Percentiles rank a stretch among this genome's conserved stretches.
Evolutionary conservation across 805 yeast genomes (phyloP).

Genomic region (Cyberlindnera maritima): DNA sequence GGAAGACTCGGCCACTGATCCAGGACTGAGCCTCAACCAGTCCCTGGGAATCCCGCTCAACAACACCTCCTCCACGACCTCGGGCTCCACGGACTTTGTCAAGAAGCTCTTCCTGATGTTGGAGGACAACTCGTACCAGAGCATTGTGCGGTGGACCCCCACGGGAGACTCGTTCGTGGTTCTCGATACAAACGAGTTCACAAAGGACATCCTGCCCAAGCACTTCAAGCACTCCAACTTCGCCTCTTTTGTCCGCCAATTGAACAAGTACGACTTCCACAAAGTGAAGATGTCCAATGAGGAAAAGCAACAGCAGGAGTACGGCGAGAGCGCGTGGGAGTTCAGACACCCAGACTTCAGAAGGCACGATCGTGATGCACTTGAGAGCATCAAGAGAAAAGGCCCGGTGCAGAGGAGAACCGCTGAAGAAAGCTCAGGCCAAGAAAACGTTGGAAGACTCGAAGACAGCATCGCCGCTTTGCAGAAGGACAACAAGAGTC

Average conservation of each 20-base stretch:
- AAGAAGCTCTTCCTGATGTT: slow-evolving; percentile 80
- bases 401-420: slow-evolving; percentile 57
- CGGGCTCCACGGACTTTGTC: slow-evolving; percentile 74
- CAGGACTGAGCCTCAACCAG: slow-evolving; percentile 12
- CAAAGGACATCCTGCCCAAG: slow-evolving; percentile 81
- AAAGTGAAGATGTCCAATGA: slow-evolving; percentile 78
- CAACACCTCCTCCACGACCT: slow-evolving; percentile 27
- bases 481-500: slow-evolving; percentile 32
- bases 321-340: slow-evolving; percentile 88
- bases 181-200: slow-evolving; percentile 84
- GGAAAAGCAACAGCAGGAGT: slow-evolving; percentile 50
- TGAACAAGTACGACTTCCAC: slow-evolving; percentile 96
- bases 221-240: slow-evolving; percentile 95
- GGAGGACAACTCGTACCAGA: slow-evolving; percentile 71
- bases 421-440: slow-evolving; percentile 24
- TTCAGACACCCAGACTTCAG: slow-evolving; percentile 89
- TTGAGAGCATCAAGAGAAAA: slow-evolving; percentile 86
- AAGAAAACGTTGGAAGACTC: slow-evolving; percentile 16
- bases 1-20: slow-evolving; percentile 5
- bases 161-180: slow-evolving; percentile 88
- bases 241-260: slow-evolving; percentile 91
- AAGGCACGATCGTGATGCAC: slow-evolving; percentile 68
- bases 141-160: slow-evolving; percentile 82
- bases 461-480: slow-evolving; percentile 19
- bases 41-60: slow-evolving; percentile 22